Evolutionary conservation across 2,329 filamentous ascomycete genomes (phyloP), one percentile per base, ranked within the genome.

Genomic region (Penicillium hordei): DNA sequence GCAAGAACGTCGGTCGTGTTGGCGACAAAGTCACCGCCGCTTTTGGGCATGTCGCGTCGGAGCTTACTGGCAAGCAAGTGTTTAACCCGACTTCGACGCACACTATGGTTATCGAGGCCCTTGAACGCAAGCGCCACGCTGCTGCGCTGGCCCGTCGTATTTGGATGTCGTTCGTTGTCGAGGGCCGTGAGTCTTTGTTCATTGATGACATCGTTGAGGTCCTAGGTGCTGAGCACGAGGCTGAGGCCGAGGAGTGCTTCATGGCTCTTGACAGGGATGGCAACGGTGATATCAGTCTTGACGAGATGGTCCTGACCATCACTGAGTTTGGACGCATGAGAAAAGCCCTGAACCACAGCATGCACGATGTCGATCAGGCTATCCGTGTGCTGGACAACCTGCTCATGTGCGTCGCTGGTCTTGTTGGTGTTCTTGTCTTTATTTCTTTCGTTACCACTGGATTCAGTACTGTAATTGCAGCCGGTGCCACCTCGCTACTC

Each of bases 101-200:
- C 72, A 94, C 91, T 0, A 86, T 97, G 48, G 91, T 97, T 5
- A 82, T 95, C 13, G 87, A 95, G 71, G 94, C 93, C 9, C 81
- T 97, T 33, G 93, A 97, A 75, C 93, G 91, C 77, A 86, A 85
- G 43, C 82, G 83, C 59, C 90, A 91, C 7, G 91, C 92, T 0
- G 93, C 97, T 73, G 94, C 94, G n/a, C 79, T 97, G 57, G 93
- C 91, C n/a, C 89, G 86, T 65, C 89, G 94, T 69, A 88, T 97
- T 61, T 97, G 94, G 94, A 96, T 97, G 91, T 97, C 93, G 0
- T 96, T 97, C 71, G 94, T 96, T 1, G 86, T 94, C 4, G 93
- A 97, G 75, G 92, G 91, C 66, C 87, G 87, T 58, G 91, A 97
- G 40, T 81, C 88, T 0, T 81, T 99, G 9, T 90, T 84, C 65